Percentiles rank a stretch among this genome's conserved stretches.
Conservation (phyloP, 371 early-diverging fungal species). For the Rhizopus stolonifer region DNA sequence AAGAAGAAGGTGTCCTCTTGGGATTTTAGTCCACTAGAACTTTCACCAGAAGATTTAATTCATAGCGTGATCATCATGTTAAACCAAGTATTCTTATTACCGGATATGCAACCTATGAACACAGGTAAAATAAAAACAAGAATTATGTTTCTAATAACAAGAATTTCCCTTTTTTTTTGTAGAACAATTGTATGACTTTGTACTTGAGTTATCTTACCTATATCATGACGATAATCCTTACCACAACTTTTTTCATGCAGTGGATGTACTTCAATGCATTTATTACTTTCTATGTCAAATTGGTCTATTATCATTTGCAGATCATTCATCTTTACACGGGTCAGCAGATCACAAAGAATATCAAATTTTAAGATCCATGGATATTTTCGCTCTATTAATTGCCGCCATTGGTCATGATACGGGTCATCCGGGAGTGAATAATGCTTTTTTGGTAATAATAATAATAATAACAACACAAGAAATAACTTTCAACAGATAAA, state of each 20-base stretch:
- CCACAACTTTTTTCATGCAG: constrained; percentile 85
- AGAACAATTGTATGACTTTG: constrained; percentile 61
- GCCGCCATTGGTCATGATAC: constrained; percentile 84
- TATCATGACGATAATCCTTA: constrained; percentile 78
- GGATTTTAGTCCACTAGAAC: constrained; percentile 70
- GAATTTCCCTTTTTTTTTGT: constrained; percentile 6
- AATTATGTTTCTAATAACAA: background rate
- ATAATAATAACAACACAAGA: constrained; percentile 3
- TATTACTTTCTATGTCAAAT: constrained; percentile 69
- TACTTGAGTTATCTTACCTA: constrained; percentile 57
- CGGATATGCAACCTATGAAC: constrained; percentile 29
- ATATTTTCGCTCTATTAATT: constrained; percentile 70
- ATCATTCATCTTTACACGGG: background rate
- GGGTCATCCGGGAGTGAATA: constrained; percentile 85
- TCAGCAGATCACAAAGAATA: constrained; percentile 8
- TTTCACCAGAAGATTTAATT: constrained; percentile 60
- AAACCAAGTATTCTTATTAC: constrained; percentile 57
- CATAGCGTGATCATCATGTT: constrained; percentile 68
- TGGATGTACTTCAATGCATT: constrained; percentile 82
- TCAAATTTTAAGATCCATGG: constrained; percentile 63
- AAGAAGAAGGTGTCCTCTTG: constrained; percentile 56
- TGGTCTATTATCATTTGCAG: constrained; percentile 41
- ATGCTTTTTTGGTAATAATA: constrained; percentile 76
- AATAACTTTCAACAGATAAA: constrained; percentile 43
- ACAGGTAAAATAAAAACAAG: constrained; percentile 11